phyloP scores from a whole-genome alignment of 1,284 basidiomycete species.

The Chalciporus sp. region DNA sequence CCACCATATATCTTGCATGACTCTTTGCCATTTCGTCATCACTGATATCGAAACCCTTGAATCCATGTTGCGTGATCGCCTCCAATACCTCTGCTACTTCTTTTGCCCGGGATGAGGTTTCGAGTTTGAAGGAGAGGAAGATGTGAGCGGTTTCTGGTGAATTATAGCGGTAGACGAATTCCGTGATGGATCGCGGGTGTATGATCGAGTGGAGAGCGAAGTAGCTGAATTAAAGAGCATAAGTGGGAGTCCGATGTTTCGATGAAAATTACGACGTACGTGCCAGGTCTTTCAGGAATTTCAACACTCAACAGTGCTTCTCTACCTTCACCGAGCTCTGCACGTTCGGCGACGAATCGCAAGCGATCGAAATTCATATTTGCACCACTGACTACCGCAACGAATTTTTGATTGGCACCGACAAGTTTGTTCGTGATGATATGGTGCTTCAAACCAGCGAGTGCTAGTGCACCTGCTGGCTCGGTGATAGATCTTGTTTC shows the following conservation, averaged over 20 bases:
- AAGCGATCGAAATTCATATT: constrained; percentile 99
- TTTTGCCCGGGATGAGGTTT: constrained; percentile 58
- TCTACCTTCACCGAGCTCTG: constrained; percentile 93
- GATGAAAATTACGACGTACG: constrained; percentile 47
- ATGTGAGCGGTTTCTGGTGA: constrained; percentile 75
- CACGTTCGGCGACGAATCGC: constrained; percentile 96
- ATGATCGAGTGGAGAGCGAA: constrained; percentile 86
- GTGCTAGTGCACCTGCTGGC: constrained; percentile 92
- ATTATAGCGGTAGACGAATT: constrained; percentile 94
- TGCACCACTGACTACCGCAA: constrained; percentile 92
- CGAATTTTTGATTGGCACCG: constrained; percentile 85
- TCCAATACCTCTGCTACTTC: constrained; percentile 74
- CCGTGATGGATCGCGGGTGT: constrained; percentile 92
- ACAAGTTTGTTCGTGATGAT: constrained; percentile 82
- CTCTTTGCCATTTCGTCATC: constrained; percentile 96
- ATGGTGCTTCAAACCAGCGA: constrained; percentile 92
- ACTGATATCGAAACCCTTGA: constrained; percentile 88
- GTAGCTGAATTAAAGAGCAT: constrained; percentile 61
- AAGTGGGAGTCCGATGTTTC: constrained; percentile 4
- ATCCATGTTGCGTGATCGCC: constrained; percentile 65
- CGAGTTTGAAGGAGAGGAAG: constrained; percentile 89
- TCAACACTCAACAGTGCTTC: constrained; percentile 93
- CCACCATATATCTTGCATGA: constrained; percentile 94
- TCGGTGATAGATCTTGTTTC: constrained; percentile 95
- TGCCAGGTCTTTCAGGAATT: constrained; percentile 91